Base-by-base conservation (phyloP, 306 rosid genomes). In the Cicer cuneatum region DNA sequence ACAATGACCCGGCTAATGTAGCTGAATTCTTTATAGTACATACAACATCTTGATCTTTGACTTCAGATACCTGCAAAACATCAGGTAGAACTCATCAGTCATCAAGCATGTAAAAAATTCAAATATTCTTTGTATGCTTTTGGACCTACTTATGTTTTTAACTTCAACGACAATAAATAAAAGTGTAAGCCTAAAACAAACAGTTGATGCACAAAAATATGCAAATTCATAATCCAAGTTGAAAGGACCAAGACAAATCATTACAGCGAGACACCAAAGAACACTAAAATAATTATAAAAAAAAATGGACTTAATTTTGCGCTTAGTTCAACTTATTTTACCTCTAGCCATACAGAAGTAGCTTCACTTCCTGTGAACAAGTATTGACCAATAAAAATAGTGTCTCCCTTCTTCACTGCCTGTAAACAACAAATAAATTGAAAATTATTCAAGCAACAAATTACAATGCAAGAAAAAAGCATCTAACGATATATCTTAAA, bases 301-400 rank as follows among this genome's bases (percentile, higher is more conserved):
- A 60, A 40, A 39, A 13, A 56, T 72, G 67, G 51, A 41, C 52
- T 16, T 58, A 53, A 40, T 40, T 68, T 69, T 72, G 29, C 59
- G 8, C 12, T 7, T 41, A 69, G 40, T 12, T 73, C 16, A 52
- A 75, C 7, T 40, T 52, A 18, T 35, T 35, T 72, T 89, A 95
- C 99, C 99, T 95, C 99, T 74, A 95, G 87, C 99, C 99, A 95
- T 7, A 89, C 98, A 79, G 99, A 92, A 74, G 99, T 95, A 70
- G 99, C 85, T 89, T 95, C 99, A 87, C 98, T 95, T 79, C 99
- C 99, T 12, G 99, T 95, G 86, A 95, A 95, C 83, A 95, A 83
- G 78, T 95, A 95, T 69, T 95, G 97, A 61, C 99, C 99, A 21
- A 95, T 73, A 76, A 95, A 95, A 81, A 95, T 92, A 39, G 98